Percentiles rank a stretch among this genome's conserved stretches.
These are phyloP conservation scores for Leptographium wingfieldii DNA, from an alignment of 2,329 filamentous ascomycete genomes.

Conservation along the genomic window DNA sequence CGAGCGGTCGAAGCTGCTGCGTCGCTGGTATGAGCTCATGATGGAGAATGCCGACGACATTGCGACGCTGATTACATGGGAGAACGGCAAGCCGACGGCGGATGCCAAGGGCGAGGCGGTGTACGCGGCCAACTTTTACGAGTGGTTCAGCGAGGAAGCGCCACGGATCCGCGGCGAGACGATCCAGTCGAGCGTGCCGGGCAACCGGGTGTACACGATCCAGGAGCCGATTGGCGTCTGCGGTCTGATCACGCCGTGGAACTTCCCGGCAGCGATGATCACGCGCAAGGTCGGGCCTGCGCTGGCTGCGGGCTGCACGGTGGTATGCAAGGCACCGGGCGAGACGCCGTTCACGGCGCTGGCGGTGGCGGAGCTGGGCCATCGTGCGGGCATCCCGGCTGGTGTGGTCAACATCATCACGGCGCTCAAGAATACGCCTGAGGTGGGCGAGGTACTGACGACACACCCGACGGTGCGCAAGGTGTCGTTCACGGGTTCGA, in stretches of 20 bases:
- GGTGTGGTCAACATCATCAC: constrained; percentile 89
- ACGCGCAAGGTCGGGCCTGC: constrained; percentile 59
- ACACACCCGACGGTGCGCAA: constrained; percentile 69
- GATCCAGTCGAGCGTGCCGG: constrained; percentile 55
- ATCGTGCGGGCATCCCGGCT: constrained; percentile 76
- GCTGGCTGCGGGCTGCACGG: constrained; percentile 87
- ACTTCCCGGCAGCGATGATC: constrained; percentile 72
- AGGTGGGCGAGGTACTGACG: constrained; percentile 66
- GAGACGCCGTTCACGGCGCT: constrained; percentile 90
- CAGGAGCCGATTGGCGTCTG: constrained; percentile 79
- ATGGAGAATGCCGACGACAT: constrained; percentile 68
- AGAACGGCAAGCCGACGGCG: constrained; percentile 75
- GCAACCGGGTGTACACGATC: constrained; percentile 64
- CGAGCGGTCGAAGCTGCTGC: constrained; percentile 59
- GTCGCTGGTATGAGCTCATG: constrained; percentile 74
- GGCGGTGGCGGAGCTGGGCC: constrained; percentile 73
- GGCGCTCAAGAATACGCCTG: constrained; percentile 62
- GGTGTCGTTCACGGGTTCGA: constrained; percentile 85
- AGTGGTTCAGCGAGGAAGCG: constrained; percentile 75
- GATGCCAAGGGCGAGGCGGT: constrained; percentile 61
- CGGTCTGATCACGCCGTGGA: constrained; percentile 78
- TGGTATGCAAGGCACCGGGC: constrained; percentile 80
- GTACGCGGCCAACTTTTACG: constrained; percentile 64
- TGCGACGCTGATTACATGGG: constrained; percentile 73
- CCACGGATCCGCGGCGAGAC: constrained; percentile 62